Conservation (phyloP, 805 yeast species). For the Cyberlindnera misumaiensis region DNA sequence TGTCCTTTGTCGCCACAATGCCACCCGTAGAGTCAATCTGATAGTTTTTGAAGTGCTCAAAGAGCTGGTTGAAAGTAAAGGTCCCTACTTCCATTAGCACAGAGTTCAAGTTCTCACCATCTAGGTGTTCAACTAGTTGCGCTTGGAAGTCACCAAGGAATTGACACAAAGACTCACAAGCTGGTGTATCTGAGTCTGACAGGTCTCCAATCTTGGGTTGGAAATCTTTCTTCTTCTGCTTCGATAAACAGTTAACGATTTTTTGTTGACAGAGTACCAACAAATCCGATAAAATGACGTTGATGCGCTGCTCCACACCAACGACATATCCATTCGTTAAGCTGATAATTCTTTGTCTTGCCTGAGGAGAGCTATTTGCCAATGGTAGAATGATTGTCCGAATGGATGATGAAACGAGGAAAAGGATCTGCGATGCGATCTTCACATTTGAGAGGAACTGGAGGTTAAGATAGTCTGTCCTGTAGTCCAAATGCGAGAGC, state of each 20-base stretch:
- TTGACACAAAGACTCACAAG: conserved; percentile 57
- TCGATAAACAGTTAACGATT: conserved; percentile 43
- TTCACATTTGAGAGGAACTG: conserved; percentile 43
- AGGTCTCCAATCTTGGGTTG: conserved; percentile 31
- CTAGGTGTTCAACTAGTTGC: conserved; percentile 32
- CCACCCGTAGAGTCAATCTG: conserved; percentile 81
- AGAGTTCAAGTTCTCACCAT: conserved; percentile 41
- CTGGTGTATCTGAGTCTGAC: conserved; percentile 56
- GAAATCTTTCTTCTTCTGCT: conserved; percentile 75
- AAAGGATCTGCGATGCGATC: conserved; percentile 51
- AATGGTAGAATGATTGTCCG: conserved; percentile 73
- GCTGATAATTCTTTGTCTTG: conserved; percentile 52
- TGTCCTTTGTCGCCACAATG: conserved; percentile 71
- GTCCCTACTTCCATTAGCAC: conserved; percentile 53
- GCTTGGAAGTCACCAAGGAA: conserved; percentile 40
- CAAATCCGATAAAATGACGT: conserved; percentile 55
- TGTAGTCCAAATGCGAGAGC: conserved; percentile 31
- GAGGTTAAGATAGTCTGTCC: conserved; percentile 32
- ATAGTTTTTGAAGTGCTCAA: conserved; percentile 69
- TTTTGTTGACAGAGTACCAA: conserved; percentile 45
- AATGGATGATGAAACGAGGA: conserved; percentile 62
- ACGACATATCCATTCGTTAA: conserved; percentile 55
- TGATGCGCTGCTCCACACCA: conserved; percentile 58
- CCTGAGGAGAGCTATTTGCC: conserved; percentile 49
- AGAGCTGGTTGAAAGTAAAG: conserved; percentile 47